Evolutionary conservation across 176 grass and related monocot species (phyloP), one percentile per base, ranked within the genome.

Genomic region (Melocanna baccifera): DNA sequence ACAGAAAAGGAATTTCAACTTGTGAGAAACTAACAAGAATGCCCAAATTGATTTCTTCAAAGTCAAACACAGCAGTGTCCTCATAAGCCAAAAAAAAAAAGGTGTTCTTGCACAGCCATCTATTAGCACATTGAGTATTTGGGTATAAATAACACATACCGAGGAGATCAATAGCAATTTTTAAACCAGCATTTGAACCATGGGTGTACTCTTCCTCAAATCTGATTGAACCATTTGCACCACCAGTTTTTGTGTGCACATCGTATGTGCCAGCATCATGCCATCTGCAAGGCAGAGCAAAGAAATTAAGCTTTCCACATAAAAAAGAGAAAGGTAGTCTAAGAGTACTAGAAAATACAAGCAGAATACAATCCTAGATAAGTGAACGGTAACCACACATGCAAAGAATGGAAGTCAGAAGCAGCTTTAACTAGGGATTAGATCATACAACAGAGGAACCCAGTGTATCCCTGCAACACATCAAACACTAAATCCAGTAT

Each of bases 241-340:
- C 96, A 61, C 96, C 96, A 29, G 91, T 96, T 76, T 93, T 96
- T 42, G 96, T 91, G 37, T 79, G 89, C 25, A 89, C 93, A 56
- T 98, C 96, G 25, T 89, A 98, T 13, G 96, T 98, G 48, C 96
- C 96, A 87, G 96, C 96, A 89, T 98, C 96, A 84, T 98, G 96
- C 96, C 96, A 98, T 89, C 96, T 98, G 83, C 81, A 84, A 86
- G 16, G 67, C 12, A 83, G 64, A 88, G 67, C 9, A 80, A 13
- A 61, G 1, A 19, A 36, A 75, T 12, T 53, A 48, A 82, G 26
- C 55, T 30, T 63, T 67, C 30, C n/a, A 29, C 41, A 26, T 45
- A 9, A 59, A 81, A 20, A n/a, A 46, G 29, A 82, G 57, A 15
- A 73, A 16, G 42, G 23, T 34, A 34, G 5, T 80, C 12, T 43